These are phyloP conservation scores for Xylaria grammica DNA, from an alignment of 495 filamentous ascomycete genomes.

Conservation along the genomic window DNA sequence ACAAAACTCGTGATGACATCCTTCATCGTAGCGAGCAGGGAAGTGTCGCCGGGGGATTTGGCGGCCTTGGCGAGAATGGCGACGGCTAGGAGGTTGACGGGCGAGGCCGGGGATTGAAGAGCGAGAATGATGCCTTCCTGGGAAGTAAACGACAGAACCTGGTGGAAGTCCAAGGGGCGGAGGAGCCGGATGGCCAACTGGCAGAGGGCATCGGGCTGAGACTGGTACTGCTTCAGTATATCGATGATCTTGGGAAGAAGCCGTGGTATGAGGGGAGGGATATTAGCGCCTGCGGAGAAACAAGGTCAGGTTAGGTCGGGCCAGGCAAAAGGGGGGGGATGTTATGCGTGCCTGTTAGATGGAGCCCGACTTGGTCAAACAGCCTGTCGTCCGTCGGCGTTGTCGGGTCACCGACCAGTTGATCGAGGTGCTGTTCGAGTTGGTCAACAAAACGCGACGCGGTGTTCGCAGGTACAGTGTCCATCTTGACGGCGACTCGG, in stretches of 20 bases:
- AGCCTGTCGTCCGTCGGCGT: constrained; percentile 49
- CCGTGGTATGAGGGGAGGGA: constrained; percentile 49
- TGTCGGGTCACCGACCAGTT: constrained; percentile 46
- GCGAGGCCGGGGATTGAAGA: constrained; percentile 63
- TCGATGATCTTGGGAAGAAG: constrained; percentile 56
- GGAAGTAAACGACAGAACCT: constrained; percentile 58
- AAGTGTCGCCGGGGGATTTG: constrained; percentile 62
- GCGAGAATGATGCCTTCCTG: constrained; percentile 58
- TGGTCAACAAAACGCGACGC: constrained; percentile 54
- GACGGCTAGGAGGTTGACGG: constrained; percentile 74
- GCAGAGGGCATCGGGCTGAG: constrained; percentile 55
- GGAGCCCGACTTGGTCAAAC: constrained; percentile 60
- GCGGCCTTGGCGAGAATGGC: constrained; percentile 75
- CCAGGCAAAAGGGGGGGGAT: neutral
- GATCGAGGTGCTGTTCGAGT: constrained; percentile 54
- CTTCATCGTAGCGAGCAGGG: constrained; percentile 69
- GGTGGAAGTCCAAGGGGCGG: constrained; percentile 53
- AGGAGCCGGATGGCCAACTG: constrained; percentile 60
- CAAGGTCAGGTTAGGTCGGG: neutral
- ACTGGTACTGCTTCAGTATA: constrained; percentile 54
- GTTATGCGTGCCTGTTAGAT: constrained; percentile 50
- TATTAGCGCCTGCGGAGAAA: constrained; percentile 46
- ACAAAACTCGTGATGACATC: constrained; percentile 66
- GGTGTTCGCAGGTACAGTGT: constrained; percentile 39
- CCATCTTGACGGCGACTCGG: constrained; percentile 36